Evolutionary conservation across 306 rosid genomes (phyloP).

Genomic region (Begonia masoniana): DNA sequence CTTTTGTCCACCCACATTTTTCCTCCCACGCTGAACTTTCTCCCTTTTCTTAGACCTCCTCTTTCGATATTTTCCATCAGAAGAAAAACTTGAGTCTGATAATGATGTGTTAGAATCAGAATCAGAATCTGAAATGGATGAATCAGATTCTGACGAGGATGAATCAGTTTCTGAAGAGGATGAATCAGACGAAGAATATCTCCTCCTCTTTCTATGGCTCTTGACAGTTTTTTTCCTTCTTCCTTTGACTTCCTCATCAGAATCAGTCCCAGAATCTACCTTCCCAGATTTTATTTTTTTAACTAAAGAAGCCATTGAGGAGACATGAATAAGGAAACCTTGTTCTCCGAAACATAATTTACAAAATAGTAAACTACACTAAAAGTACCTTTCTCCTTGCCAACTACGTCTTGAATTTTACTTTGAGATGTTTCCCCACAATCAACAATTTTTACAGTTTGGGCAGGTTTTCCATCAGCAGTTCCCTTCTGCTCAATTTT

Average conservation of each 20-base stretch:
- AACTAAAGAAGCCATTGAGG: slow-evolving; percentile 23
- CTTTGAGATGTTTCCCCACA: slow-evolving; percentile 63
- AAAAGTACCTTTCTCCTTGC: slow-evolving; percentile 62
- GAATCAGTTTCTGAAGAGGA: slow-evolving; percentile 49
- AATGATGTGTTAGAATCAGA: slow-evolving; percentile 40
- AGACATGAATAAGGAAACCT: too few relatives aligned
- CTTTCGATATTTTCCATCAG: slow-evolving; percentile 55
- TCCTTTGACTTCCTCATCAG: slow-evolving; percentile 46
- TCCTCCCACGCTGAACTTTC: slow-evolving; percentile 44
- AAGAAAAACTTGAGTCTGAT: slow-evolving; percentile 66
- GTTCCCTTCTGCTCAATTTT: slow-evolving; percentile 74
- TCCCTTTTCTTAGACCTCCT: slow-evolving; percentile 39
- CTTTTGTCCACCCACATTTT: slow-evolving; percentile 40
- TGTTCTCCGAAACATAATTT: background rate
- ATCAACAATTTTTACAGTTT: slow-evolving; percentile 62
- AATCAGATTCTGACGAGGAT: slow-evolving; percentile 40
- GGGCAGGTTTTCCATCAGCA: slow-evolving; percentile 64
- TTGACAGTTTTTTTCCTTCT: slow-evolving; percentile 36
- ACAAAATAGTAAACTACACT: background rate
- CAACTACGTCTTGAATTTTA: slow-evolving; percentile 24
- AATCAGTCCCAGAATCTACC: slow-evolving; percentile 37
- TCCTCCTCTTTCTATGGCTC: slow-evolving; percentile 48
- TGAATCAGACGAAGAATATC: slow-evolving; percentile 69
- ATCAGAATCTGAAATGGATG: slow-evolving; percentile 19
- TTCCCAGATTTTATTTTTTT: slow-evolving; percentile 45